These are phyloP conservation scores for Chlorophyllum brunneum DNA, from an alignment of 768 basidiomycete genomes.

Conservation along the genomic window DNA sequence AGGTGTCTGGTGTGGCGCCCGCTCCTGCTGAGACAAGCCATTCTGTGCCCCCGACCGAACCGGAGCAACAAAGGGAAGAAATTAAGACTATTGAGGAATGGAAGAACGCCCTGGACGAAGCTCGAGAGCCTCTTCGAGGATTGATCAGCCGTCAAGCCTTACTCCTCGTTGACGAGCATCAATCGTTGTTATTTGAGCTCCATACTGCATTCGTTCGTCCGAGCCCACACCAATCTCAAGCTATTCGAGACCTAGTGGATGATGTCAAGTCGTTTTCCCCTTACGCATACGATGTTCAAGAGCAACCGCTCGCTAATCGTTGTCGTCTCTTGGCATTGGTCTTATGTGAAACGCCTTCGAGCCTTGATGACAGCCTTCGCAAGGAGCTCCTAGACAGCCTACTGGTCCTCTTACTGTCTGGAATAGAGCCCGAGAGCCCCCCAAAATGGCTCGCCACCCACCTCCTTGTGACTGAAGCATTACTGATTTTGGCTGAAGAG, in stretches of 20 bases:
- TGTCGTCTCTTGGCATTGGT: conserved; percentile 85
- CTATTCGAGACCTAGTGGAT: conserved; percentile 69
- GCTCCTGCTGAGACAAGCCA: background rate
- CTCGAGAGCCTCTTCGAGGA: conserved; percentile 61
- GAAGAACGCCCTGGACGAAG: conserved; percentile 59
- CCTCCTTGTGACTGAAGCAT: conserved; percentile 80
- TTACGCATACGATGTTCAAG: conserved; percentile 61
- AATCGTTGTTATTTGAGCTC: conserved; percentile 86
- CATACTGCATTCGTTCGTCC: conserved; percentile 75
- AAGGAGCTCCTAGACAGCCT: conserved; percentile 63
- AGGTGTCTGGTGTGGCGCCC: background rate
- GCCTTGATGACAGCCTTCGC: conserved; percentile 50
- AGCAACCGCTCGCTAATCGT: conserved; percentile 75
- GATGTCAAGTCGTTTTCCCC: conserved; percentile 71
- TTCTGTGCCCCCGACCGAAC: background rate
- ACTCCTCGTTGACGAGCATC: conserved; percentile 79
- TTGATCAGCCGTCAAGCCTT: conserved; percentile 69
- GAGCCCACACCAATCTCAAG: conserved; percentile 56
- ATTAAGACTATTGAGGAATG: conserved; percentile 57
- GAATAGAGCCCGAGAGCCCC: conserved; percentile 49
- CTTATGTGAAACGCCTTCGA: conserved; percentile 67
- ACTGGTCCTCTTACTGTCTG: conserved; percentile 62
- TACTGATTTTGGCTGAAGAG: conserved; percentile 74
- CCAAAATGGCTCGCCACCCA: conserved; percentile 89
- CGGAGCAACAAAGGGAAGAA: background rate